phyloP scores from a whole-genome alignment of 345 rosid genomes.

The Cardiospermum halicacabum region DNA sequence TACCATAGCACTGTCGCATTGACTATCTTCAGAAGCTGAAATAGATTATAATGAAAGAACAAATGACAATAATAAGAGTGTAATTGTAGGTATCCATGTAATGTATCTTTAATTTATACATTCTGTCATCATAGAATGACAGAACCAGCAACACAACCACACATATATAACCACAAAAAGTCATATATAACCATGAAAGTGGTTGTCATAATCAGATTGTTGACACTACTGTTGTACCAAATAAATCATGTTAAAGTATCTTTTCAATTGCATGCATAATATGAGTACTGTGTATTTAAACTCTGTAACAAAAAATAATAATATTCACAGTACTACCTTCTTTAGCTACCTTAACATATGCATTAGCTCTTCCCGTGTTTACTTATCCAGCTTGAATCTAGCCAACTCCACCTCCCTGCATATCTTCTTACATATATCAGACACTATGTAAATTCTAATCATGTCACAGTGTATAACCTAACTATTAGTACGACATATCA shows the following conservation, averaged over 20 bases:
- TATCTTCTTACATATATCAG: slow-evolving; percentile 64
- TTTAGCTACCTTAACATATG: slow-evolving; percentile 35
- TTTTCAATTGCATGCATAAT: background rate
- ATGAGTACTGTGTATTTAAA: background rate
- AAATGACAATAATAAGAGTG: background rate
- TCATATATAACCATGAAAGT: too few relatives aligned
- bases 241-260: background rate
- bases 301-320: background rate
- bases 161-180: background rate
- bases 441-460: slow-evolving; percentile 41
- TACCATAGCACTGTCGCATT: slow-evolving; percentile 56
- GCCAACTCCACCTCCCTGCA: slow-evolving; percentile 71
- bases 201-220: background rate
- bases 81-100: background rate
- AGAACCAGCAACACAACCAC: background rate
- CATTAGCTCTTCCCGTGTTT: slow-evolving; percentile 26
- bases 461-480: slow-evolving; percentile 57
- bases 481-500: too few relatives aligned
- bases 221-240: background rate
- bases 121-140: background rate
- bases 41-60: slow-evolving; percentile 7
- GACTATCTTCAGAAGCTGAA: slow-evolving; percentile 32
- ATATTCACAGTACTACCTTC: slow-evolving; percentile 5
- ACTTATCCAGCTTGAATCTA: slow-evolving; percentile 56
- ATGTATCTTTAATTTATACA: background rate